These are phyloP conservation scores for Elaphomyces granulatus DNA, from an alignment of 495 filamentous ascomycete genomes.

Conservation along the genomic window DNA sequence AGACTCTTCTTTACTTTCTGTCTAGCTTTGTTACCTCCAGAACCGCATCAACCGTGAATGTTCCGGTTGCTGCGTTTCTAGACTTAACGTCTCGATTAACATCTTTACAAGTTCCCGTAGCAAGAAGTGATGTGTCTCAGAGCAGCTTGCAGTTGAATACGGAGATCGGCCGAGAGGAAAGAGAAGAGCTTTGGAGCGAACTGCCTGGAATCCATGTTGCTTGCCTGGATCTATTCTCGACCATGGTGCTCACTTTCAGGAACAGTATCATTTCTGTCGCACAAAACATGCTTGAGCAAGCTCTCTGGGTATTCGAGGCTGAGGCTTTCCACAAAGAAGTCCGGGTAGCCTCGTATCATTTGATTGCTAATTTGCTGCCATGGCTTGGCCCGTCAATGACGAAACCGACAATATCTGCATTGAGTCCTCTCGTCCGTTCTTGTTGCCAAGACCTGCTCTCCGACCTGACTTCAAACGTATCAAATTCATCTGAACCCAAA, in stretches of 20 bases:
- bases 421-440: conserved; percentile 40
- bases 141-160: conserved; percentile 39
- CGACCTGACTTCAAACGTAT: conserved; percentile 17
- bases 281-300: conserved; percentile 49
- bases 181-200: conserved; percentile 53
- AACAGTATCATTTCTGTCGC: conserved; percentile 37
- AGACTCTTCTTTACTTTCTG: conserved; percentile 42
- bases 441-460: conserved; percentile 51
- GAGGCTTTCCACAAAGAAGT: conserved; percentile 42
- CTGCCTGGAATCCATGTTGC: conserved; percentile 62
- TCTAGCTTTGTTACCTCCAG: conserved; percentile 40
- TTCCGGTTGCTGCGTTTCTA: conserved; percentile 49
- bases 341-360: conserved; percentile 43
- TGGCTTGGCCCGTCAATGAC: conserved; percentile 48
- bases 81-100: conserved; percentile 55
- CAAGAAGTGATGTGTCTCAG: conserved; percentile 19
- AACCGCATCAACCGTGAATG: conserved; percentile 43
- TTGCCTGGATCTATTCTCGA: conserved; percentile 42
- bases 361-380: conserved; percentile 41
- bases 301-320: conserved; percentile 51
- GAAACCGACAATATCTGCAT: conserved; percentile 42
- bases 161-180: conserved; percentile 61
- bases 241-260: conserved; percentile 39
- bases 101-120: conserved; percentile 44
- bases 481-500: conserved; percentile 18